Evolutionary conservation across 208 protist species (phyloP).

Genomic region (Trypanosoma theileri): DNA sequence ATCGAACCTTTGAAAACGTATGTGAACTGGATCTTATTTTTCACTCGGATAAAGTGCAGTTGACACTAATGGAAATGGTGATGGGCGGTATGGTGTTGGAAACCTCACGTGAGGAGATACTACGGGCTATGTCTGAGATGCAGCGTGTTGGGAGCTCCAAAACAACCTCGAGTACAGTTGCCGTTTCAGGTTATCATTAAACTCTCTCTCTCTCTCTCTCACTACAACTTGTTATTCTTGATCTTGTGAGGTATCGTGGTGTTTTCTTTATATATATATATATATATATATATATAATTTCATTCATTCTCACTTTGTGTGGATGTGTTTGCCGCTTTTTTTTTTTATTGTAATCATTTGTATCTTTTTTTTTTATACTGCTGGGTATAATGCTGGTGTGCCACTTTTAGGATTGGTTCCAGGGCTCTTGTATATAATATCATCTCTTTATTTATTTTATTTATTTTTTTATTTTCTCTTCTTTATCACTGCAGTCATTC

Average conservation of each 20-base stretch:
- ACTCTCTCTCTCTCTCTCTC: background rate
- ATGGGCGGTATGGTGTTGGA: constrained; percentile 98
- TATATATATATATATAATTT: too few species aligned
- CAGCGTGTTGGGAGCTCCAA: constrained; percentile 27
- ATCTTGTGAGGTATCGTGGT: too few species aligned
- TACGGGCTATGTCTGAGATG: constrained; percentile 73
- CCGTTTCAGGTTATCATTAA: constrained; percentile 29
- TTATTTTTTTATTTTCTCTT: too few species aligned
- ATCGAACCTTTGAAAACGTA: constrained; percentile 98
- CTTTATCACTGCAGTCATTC: too few species aligned
- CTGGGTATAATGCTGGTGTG: too few species aligned
- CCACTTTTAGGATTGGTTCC: too few species aligned
- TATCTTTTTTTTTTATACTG: too few species aligned
- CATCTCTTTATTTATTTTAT: too few species aligned
- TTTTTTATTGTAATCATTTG: too few species aligned
- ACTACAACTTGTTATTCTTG: background rate
- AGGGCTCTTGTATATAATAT: too few species aligned
- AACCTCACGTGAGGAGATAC: constrained; percentile 92
- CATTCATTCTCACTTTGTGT: too few species aligned
- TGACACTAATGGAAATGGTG: constrained; percentile 97
- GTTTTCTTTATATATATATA: constrained; percentile 10
- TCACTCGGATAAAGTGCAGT: constrained; percentile 97
- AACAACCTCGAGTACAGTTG: background rate
- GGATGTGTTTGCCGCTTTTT: too few species aligned
- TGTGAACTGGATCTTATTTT: constrained; percentile 99